Conservation (phyloP, 495 filamentous ascomycete genomes). For the Rusavskia elegans region DNA sequence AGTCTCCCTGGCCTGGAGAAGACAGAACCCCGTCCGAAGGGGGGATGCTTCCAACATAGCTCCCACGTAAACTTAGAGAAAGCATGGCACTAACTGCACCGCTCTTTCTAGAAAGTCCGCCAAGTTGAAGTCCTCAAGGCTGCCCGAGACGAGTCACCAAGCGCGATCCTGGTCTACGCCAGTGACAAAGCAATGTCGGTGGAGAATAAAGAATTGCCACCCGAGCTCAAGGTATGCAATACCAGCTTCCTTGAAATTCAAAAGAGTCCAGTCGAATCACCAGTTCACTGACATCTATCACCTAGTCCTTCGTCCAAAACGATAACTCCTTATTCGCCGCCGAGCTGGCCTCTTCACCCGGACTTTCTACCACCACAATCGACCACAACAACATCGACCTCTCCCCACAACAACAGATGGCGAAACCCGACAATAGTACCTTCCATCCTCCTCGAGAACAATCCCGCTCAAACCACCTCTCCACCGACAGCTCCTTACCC, state of each 20-base stretch:
- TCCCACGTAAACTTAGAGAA: neutral
- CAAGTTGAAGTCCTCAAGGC: conserved; percentile 36
- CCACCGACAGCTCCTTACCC: conserved; percentile 2
- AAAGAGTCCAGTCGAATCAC: neutral
- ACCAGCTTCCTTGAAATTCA: neutral
- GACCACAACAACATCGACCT: conserved; percentile 4
- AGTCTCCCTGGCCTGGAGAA: neutral
- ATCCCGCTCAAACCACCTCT: neutral
- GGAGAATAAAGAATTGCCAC: conserved; percentile 18
- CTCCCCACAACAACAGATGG: neutral
- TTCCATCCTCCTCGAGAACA: conserved; percentile 4
- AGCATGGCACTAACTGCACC: neutral
- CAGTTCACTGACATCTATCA: no score
- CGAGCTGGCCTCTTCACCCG: conserved; percentile 19
- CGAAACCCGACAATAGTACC: no score
- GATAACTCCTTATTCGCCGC: conserved; percentile 32
- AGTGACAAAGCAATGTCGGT: conserved; percentile 26
- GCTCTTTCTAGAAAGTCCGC: conserved; percentile 20
- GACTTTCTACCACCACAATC: neutral
- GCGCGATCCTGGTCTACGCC: conserved; percentile 35
- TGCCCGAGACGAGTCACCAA: conserved; percentile 32
- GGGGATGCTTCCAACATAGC: neutral
- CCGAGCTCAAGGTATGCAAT: conserved; percentile 25
- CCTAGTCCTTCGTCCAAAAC: conserved; percentile 27
- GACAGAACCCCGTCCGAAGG: neutral